phyloP scores from a whole-genome alignment of 1,284 basidiomycete genomes.

The Melanopsichium pennsylvanicum region DNA sequence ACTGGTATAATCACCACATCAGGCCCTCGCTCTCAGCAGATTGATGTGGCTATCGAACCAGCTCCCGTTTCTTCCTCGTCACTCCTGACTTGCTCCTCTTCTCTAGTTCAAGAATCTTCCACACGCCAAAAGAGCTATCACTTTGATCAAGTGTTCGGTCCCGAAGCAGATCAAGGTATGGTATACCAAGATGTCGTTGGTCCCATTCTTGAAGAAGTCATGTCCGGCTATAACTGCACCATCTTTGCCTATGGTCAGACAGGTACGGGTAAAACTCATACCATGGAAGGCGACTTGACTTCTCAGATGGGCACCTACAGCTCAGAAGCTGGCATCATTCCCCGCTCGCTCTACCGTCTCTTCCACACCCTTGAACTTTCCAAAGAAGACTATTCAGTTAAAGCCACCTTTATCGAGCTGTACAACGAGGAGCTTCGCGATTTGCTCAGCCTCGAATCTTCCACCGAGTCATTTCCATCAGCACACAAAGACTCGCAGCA shows the following conservation, averaged over 20 bases:
- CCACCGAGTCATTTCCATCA: conserved; percentile 10
- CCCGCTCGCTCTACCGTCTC: conserved; percentile 90
- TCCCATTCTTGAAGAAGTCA: conserved; percentile 90
- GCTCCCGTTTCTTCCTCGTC: conserved; percentile 43
- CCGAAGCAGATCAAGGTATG: conserved; percentile 94
- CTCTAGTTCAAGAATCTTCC: conserved; percentile 34
- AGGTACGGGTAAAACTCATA: conserved; percentile 95
- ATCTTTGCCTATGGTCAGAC: conserved; percentile 99
- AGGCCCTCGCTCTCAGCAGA: conserved; percentile 53
- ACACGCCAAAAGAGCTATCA: conserved; percentile 60
- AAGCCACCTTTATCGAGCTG: conserved; percentile 93
- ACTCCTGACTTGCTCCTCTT: conserved; percentile 19
- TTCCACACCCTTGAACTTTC: conserved; percentile 85
- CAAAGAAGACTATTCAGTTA: conserved; percentile 82
- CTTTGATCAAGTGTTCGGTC: conserved; percentile 77
- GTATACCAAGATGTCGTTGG: conserved; percentile 92
- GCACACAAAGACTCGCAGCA: conserved; percentile 12
- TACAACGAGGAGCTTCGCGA: conserved; percentile 93
- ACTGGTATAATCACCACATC: conserved; percentile 50
- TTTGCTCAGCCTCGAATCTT: conserved; percentile 70
- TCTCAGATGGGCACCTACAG: conserved; percentile 80
- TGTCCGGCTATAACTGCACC: conserved; percentile 96
- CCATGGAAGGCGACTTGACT: conserved; percentile 65
- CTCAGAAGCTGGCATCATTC: conserved; percentile 92
- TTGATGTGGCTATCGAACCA: conserved; percentile 54